Conservation (phyloP, 768 basidiomycete genomes). For the Chiua virens region DNA sequence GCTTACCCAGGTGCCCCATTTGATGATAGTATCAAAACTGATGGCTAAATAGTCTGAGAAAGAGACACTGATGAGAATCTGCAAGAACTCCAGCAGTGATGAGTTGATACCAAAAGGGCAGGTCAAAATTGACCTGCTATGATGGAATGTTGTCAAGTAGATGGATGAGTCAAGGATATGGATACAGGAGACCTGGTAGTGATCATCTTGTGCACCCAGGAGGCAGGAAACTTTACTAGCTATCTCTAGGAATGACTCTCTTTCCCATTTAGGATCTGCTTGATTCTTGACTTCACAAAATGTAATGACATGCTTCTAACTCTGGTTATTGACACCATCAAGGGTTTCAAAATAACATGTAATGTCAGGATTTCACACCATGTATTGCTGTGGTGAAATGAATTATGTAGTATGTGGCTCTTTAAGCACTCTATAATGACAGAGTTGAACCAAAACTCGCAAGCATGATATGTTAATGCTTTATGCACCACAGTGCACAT, state of each 20-base stretch:
- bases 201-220: background rate
- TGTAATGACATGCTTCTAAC: background rate
- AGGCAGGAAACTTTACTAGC: background rate
- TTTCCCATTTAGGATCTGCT: background rate
- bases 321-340: background rate
- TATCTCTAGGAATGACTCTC: background rate
- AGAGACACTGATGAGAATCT: too few species aligned
- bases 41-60: too few species aligned
- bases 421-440: too few species aligned
- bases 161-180: background rate
- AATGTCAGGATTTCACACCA: background rate
- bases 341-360: background rate
- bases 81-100: too few species aligned
- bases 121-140: background rate
- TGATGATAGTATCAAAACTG: too few species aligned
- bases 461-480: too few species aligned
- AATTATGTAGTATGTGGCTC: too few species aligned
- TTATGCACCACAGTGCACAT: too few species aligned
- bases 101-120: too few species aligned
- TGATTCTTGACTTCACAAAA: constrained; percentile 7
- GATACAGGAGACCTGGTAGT: background rate
- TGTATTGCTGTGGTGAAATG: too few species aligned
- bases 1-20: too few species aligned
- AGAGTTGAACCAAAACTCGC: too few species aligned
- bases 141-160: background rate